A percentile compares a stretch with the other conserved stretches of the same genome.
Conservation (phyloP, 176 grass and related monocot genomes). For the Bolboschoenus planiculmis region DNA sequence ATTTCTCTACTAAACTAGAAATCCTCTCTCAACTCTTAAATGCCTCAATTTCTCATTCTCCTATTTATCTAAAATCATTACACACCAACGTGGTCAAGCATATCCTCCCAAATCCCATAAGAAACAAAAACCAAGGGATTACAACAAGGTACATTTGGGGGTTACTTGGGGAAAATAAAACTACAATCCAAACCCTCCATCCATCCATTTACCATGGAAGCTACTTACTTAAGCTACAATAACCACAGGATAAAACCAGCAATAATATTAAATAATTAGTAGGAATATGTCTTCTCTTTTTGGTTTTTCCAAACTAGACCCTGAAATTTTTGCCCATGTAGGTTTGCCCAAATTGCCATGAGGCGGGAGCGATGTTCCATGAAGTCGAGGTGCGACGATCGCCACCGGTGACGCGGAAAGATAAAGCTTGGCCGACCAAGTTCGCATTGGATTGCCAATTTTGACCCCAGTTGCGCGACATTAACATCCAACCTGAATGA, state of each 20-base stretch:
- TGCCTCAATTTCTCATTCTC: not conserved
- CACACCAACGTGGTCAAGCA: not conserved
- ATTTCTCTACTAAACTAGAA: not conserved
- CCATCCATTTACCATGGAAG: not conserved
- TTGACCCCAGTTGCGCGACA: slow-evolving; percentile 58
- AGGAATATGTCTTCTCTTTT: not conserved
- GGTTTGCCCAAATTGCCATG: slow-evolving; percentile 49
- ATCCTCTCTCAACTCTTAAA: not conserved
- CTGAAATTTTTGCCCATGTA: slow-evolving; percentile 44
- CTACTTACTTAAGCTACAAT: not conserved
- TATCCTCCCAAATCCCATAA: not conserved
- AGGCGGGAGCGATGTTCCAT: slow-evolving; percentile 34
- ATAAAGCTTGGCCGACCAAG: slow-evolving; percentile 37
- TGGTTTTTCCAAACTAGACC: slow-evolving; percentile 22
- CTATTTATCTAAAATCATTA: slow-evolving; percentile 1
- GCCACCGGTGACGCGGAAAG: slow-evolving; percentile 43
- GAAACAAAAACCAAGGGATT: not conserved
- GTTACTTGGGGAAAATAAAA: not conserved
- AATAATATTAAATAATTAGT: slow-evolving; percentile 15
- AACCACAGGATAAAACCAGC: not conserved
- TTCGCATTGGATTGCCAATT: slow-evolving; percentile 56
- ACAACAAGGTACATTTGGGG: not conserved
- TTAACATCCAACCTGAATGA: slow-evolving; percentile 36
- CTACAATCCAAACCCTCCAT: slow-evolving; percentile 12
- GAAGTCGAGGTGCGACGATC: slow-evolving; percentile 47